Conservation (phyloP, 2,329 filamentous ascomycete genomes). For the Trichoderma semiorbis region DNA sequence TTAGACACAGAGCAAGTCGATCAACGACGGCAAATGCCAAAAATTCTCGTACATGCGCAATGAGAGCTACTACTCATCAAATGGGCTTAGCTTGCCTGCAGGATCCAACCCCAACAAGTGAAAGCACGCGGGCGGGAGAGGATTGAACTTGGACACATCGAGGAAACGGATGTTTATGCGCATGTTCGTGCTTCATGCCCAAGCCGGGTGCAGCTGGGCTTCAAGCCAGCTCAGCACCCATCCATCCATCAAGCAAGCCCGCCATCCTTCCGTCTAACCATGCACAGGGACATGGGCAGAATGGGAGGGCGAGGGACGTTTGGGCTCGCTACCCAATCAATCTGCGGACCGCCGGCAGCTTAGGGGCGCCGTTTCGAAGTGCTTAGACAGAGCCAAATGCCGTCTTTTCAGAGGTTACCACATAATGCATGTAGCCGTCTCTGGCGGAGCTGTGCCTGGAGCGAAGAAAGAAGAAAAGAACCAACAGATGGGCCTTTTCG, state of each 20-base stretch:
- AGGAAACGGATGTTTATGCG: not conserved
- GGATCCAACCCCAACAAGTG: not conserved
- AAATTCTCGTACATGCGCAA: not conserved
- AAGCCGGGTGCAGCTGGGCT: slow-evolving; percentile 13
- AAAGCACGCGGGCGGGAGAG: not conserved
- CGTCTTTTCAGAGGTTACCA: slow-evolving; percentile 10
- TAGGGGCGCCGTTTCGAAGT: not conserved
- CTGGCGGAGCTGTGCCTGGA: slow-evolving; percentile 5
- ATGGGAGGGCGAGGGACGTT: not conserved
- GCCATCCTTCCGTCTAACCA: not conserved
- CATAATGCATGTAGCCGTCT: slow-evolving; percentile 12
- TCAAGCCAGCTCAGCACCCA: slow-evolving; percentile 19
- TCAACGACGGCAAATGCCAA: not conserved
- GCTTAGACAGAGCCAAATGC: not conserved
- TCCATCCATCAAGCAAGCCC: slow-evolving; percentile 14
- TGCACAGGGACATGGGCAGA: slow-evolving; percentile 8
- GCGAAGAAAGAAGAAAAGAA: not conserved
- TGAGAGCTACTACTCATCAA: slow-evolving; percentile 1
- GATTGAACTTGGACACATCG: not conserved
- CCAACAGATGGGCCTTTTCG: not conserved
- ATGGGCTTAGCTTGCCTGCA: slow-evolving; percentile 9
- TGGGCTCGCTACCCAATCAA: not conserved
- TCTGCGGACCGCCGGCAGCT: not conserved
- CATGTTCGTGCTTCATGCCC: slow-evolving; percentile 12
- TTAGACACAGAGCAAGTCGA: not conserved